Evolutionary conservation across 495 filamentous ascomycete genomes (phyloP).

Genomic region (Entonaema liquescens): DNA sequence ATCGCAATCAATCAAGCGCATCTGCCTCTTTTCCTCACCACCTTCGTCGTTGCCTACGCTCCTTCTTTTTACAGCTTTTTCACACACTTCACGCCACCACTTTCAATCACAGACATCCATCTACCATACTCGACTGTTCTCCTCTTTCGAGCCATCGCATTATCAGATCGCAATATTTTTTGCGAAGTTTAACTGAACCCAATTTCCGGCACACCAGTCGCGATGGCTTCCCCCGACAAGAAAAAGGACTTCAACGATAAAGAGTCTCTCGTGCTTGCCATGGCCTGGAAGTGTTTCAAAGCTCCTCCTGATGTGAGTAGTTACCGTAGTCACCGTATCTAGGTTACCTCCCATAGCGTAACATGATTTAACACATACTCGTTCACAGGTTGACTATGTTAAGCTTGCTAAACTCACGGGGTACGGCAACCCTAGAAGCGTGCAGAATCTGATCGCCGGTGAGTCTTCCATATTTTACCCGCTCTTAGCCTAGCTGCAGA

Average conservation of each 20-base stretch:
- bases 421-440: conserved; percentile 30
- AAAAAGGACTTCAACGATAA: conserved; percentile 33
- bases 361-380: neutral
- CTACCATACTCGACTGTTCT: neutral
- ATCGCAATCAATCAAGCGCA: neutral
- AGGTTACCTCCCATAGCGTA: neutral
- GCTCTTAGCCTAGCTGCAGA: neutral
- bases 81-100: neutral
- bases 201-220: neutral
- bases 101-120: neutral
- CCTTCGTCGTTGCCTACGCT: neutral
- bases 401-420: conserved; percentile 39
- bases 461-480: conserved; percentile 8
- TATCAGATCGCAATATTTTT: neutral
- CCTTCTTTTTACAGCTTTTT: neutral
- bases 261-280: conserved; percentile 27
- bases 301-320: conserved; percentile 24
- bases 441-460: conserved; percentile 27
- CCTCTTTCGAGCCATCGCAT: neutral
- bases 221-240: conserved; percentile 19
- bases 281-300: conserved; percentile 38
- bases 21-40: neutral
- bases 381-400: conserved; percentile 22
- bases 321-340: neutral
- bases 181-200: neutral